Evolutionary conservation across 352 stramenopile species (phyloP), one percentile per base, ranked within the genome.

Genomic region (Phytopythium delawarense): DNA sequence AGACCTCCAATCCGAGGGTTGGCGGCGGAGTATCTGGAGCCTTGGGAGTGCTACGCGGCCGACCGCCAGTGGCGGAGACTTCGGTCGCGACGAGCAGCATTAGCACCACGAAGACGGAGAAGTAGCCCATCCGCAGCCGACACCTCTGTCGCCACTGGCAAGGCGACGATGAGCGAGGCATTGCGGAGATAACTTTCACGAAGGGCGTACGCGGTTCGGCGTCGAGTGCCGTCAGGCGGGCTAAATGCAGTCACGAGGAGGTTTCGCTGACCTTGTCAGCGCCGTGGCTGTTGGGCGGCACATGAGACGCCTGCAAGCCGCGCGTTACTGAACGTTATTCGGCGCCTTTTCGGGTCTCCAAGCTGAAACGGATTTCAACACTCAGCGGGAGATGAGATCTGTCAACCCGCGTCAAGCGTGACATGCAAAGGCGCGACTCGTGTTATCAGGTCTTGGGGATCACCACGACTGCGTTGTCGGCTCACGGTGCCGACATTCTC

Each of bases 1-100:
- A 64, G n/a, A 71, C 34, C 40, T 78, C 69, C 25, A 67, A 40
- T 25, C 68, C 61, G 20, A 66, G 59, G 46, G 5, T 23, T 4
- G 50, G 50, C 50, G 50, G 4, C 30, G 50, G 25, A 3, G 12
- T 30, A 13, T 56, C 50, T 18, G 30, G 7, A 13, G 4, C 28
- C 34, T 40, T 30, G 2, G 51, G 9, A 1, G 32, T 23, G 32
- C 4, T 28, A 9, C 52, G 32, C 9, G 52, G 52, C 34, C 52
- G 32, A 7, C 34, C 52, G 32, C 52, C 52, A 35, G 6, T 58
- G 11, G 52, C 52, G 9, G 52, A 40, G 30, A 46, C 52, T 18
- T 32, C 9, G n/a, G 20, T 45, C 4, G 52, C 34, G n/a, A 23
- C 52, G 18, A 58, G 52, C 4, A 58, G 34, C 52, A n/a, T 16